These are phyloP conservation scores for Pseudoneurospora amorphoporcata DNA, from an alignment of 495 filamentous ascomycete genomes.

Conservation along the genomic window DNA sequence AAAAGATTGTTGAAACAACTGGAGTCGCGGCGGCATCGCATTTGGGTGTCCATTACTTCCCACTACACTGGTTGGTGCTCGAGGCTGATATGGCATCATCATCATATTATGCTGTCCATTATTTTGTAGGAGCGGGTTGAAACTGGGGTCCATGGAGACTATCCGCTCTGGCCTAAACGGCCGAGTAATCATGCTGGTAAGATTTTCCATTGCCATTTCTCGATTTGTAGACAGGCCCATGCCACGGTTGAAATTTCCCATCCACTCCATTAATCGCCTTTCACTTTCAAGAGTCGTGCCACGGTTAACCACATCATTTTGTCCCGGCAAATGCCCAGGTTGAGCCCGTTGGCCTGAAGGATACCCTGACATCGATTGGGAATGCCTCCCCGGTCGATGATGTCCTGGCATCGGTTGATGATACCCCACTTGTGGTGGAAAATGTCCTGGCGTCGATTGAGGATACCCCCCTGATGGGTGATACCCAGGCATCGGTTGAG, in stretches of 20 bases:
- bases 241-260: neutral
- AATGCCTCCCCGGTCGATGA: neutral
- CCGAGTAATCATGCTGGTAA: neutral
- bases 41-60: neutral
- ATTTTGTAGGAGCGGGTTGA: neutral
- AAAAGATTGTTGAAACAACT: neutral
- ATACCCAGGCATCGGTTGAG: neutral
- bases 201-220: no score
- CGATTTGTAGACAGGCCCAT: no score
- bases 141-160: neutral
- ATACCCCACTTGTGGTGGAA: neutral
- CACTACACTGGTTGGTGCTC: neutral
- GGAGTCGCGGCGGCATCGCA: neutral
- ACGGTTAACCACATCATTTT: neutral
- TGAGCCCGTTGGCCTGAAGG: neutral
- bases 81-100: neutral
- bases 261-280: neutral
- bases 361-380: neutral
- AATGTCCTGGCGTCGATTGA: neutral
- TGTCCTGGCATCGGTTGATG: neutral
- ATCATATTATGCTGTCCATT: neutral
- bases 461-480: neutral
- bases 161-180: neutral
- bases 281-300: neutral
- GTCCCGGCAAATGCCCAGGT: neutral